Evolutionary conservation across 331 rosid genomes (phyloP), one percentile per base, ranked within the genome.

Genomic region (Spiraea crenata): DNA sequence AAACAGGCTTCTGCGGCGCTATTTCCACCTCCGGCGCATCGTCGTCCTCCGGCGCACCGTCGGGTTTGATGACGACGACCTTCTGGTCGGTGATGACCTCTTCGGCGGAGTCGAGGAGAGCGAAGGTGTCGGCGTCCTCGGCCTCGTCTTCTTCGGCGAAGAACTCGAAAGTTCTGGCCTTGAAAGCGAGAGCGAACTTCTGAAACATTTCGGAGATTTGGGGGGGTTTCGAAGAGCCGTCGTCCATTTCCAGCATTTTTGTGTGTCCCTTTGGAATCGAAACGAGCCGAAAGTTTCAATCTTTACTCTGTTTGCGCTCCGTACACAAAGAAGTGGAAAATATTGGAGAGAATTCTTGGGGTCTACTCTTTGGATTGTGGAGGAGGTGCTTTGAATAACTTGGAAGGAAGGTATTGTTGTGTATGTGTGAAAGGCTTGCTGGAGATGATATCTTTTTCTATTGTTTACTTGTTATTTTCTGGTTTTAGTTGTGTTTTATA

Each of bases 121-220:
- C 80, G 77, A 85, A 87, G 3, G 93, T 92, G 7, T 91, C 96
- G 46, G 86, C 77, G 57, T 91, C 96, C 3, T 84, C 88, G 0
- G 78, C 70, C 57, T 86, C 88, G 55, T 85, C 96, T 0, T 85
- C 96, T 0, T 95, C 97, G 34, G 96, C 81, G 75, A 95, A 95
- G 85, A 95, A 91, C 34, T 95, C 97, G 76, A 83, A 83, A 46
- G 97, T 91, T 49, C 91, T 95, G 78, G 96, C 76, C 75, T 89
- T 91, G 87, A 95, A 91, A 74, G 99, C 99, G 50, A 87, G 83
- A 63, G 96, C 97, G 58, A 95, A 95, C 75, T 95, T 95, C 83
- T 86, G 91, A 58, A 95, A 86, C 99, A 91, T 95, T 67, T 89
- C 95, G 34, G 99, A 91, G 87, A 87, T 86, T 88, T 91, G 97